These are phyloP conservation scores for Bothriochloa decipiens DNA, from an alignment of 176 grass and related monocot genomes.

Conservation along the genomic window DNA sequence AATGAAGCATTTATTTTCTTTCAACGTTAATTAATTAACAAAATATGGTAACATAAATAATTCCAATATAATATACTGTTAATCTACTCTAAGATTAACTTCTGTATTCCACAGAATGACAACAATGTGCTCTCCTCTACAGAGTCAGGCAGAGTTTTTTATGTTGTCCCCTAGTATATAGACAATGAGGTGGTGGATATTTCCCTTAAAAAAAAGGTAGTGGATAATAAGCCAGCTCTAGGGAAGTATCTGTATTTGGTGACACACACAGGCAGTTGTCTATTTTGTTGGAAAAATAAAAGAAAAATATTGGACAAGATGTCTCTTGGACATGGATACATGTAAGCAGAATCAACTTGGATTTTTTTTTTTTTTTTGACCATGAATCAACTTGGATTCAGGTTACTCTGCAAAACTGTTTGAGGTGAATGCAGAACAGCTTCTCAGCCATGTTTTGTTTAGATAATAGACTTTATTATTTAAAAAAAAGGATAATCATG, in stretches of 20 bases:
- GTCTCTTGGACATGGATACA: background rate
- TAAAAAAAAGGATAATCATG: background rate
- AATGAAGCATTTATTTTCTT: conserved; percentile 18
- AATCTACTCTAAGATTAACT: background rate
- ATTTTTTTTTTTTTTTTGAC: too few species aligned
- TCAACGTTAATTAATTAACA: background rate
- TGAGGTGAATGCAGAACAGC: background rate
- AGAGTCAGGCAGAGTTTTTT: background rate
- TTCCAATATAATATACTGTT: background rate
- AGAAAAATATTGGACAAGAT: conserved; percentile 1
- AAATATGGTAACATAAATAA: conserved; percentile 17
- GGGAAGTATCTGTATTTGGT: background rate
- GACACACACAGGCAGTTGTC: background rate
- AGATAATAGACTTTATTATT: background rate
- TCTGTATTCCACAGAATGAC: background rate
- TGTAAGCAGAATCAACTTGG: too few species aligned
- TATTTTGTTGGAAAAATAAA: background rate
- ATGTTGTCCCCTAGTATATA: background rate
- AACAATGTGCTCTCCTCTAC: background rate
- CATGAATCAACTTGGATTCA: background rate
- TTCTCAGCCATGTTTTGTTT: background rate
- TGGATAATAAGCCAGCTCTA: background rate
- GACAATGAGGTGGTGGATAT: background rate
- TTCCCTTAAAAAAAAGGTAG: background rate
- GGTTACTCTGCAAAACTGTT: background rate